Base-by-base conservation (phyloP, 2,329 filamentous ascomycete species). In the Arthroderma sp. region DNA sequence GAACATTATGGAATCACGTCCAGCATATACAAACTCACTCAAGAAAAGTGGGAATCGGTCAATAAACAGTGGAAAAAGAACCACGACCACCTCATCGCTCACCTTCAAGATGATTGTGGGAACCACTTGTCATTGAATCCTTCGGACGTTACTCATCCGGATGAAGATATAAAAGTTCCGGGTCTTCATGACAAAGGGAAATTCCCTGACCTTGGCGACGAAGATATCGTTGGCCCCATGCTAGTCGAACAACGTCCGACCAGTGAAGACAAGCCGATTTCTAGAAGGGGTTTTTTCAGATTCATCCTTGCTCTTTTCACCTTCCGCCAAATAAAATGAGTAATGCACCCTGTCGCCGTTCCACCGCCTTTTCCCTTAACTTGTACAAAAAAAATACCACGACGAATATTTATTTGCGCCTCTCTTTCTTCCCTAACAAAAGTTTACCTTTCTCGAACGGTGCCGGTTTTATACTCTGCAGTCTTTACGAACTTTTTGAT, bases 151-250 rank as follows among this genome's bases (percentile, higher is more conserved):
- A 57, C 59, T 53, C 40, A 42, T 36, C 63, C 54, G 71, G 81
- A 45, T 62, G 72, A 61, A 66, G 70, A 57, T 74, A 50, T 67
- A 49, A 63, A 63, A 27, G 56, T 69, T 6, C 66, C 66, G 10
- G 55, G 60, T 32, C 58, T 68, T 27, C 60, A 68, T 46, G 64
- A 68, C 50, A 63, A 83, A 50, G 82, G 83, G 57, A 94, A 95
- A 62, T 95, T 94, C 56, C 87, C 87, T 27, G 79, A 81, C 54
- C 76, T 89, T 30, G 87, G 87, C 43, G 87, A 94, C 56, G 82
- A 88, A 55, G 88, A 94, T 61, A 93, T 95, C 59, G 86, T 95
- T 38, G 88, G 88, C 1, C 88, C 88, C 5, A 94, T 95, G 88
- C 33, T 43, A 11, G 32, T 58, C 5, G 46, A 53, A 50, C 11